These are phyloP conservation scores for Sergeia podlipaevii DNA, from an alignment of 208 protist species.

Conservation along the genomic window DNA sequence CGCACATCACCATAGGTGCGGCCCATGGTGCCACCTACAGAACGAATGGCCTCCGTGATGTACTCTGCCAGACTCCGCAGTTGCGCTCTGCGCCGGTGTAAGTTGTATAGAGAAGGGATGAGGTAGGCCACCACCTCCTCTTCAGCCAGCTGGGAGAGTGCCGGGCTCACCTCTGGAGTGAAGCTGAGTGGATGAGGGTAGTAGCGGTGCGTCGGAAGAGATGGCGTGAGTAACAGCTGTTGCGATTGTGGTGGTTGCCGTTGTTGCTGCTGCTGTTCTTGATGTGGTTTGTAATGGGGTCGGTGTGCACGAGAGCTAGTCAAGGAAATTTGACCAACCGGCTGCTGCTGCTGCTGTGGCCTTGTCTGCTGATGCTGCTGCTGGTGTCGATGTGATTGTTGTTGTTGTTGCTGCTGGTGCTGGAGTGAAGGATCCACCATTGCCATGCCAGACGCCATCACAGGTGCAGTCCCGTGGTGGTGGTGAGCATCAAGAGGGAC, in stretches of 20 bases:
- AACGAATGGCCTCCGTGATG: conserved; percentile 58
- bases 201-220: background rate
- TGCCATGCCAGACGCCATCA: no score
- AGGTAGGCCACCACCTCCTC: conserved; percentile 58
- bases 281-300: background rate
- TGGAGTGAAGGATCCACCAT: no score
- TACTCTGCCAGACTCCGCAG: conserved; percentile 46
- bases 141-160: conserved; percentile 55
- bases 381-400: no score
- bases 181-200: conserved; percentile 14
- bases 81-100: conserved; percentile 52
- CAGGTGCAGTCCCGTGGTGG: no score
- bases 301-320: no score
- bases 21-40: conserved; percentile 21
- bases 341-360: no score
- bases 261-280: background rate
- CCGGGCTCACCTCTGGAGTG: conserved; percentile 56
- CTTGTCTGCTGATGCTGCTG: no score
- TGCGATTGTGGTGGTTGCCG: background rate
- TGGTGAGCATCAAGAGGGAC: no score
- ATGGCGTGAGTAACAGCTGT: no score
- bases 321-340: no score
- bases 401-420: no score
- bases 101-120: conserved; percentile 36
- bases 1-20: conserved; percentile 46